phyloP scores from a whole-genome alignment of 495 filamentous ascomycete genomes.

The Aspergillus indologenus region DNA sequence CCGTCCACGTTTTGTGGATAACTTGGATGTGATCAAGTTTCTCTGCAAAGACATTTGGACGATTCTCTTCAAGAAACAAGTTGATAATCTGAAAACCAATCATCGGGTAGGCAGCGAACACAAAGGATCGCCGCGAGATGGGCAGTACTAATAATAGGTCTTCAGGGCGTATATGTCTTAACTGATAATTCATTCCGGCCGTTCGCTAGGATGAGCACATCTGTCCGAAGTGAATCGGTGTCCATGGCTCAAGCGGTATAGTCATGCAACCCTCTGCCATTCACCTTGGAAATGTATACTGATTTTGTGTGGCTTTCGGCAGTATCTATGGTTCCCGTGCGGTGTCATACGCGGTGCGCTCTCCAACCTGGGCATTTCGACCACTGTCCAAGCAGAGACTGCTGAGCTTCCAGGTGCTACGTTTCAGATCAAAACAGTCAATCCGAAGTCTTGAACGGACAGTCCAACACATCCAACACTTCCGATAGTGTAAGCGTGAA shows the following conservation, averaged over 20 bases:
- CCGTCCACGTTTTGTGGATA: slow-evolving; percentile 80
- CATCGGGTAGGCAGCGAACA: slow-evolving; percentile 61
- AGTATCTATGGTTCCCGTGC: slow-evolving; percentile 95
- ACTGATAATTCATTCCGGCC: slow-evolving; percentile 93
- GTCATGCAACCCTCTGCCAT: neutral
- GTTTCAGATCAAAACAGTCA: slow-evolving; percentile 91
- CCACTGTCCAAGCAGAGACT: slow-evolving; percentile 85
- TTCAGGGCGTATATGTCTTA: slow-evolving; percentile 87
- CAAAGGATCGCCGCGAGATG: neutral
- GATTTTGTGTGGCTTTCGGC: slow-evolving; percentile 5
- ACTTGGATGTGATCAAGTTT: slow-evolving; percentile 92
- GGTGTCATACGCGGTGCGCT: slow-evolving; percentile 87
- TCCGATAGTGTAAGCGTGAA: no score
- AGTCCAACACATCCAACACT: neutral
- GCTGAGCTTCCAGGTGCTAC: slow-evolving; percentile 81
- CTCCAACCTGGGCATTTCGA: slow-evolving; percentile 84
- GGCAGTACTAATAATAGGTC: neutral
- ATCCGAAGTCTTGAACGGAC: slow-evolving; percentile 47
- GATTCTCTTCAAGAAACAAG: slow-evolving; percentile 89
- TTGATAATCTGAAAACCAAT: slow-evolving; percentile 98
- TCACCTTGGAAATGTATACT: neutral
- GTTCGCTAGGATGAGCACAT: slow-evolving; percentile 80
- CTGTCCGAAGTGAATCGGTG: slow-evolving; percentile 66
- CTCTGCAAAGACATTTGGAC: slow-evolving; percentile 97
- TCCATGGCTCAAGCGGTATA: slow-evolving; percentile 76